A percentile compares a stretch with the other conserved stretches of the same genome.
Evolutionary conservation across 2,329 filamentous ascomycete species (phyloP).

Genomic region (Parascedosporium putredinis): DNA sequence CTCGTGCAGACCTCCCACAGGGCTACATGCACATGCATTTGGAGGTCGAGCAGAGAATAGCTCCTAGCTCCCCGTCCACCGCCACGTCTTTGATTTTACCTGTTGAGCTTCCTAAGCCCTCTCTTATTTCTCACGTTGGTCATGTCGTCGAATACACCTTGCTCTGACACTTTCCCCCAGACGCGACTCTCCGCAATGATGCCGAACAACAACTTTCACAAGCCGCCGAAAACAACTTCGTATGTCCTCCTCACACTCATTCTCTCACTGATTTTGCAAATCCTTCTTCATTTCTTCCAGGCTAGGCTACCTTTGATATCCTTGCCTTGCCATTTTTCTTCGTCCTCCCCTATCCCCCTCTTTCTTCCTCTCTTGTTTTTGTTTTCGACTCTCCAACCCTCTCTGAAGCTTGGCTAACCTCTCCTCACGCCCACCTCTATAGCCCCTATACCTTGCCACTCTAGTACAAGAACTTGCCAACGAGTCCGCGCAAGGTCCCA

Average conservation of each 20-base stretch:
- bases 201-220: slow-evolving; percentile 91
- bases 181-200: slow-evolving; percentile 78
- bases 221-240: slow-evolving; percentile 91
- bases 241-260: slow-evolving; percentile 37
- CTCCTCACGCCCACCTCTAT: slow-evolving; percentile 21
- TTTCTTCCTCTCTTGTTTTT: slow-evolving; percentile 2
- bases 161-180: slow-evolving; percentile 29
- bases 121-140: background rate
- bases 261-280: too few species aligned
- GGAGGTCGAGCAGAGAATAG: slow-evolving; percentile 2
- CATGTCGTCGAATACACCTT: slow-evolving; percentile 19
- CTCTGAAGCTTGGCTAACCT: background rate
- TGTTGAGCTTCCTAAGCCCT: too few species aligned
- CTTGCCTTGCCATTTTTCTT: slow-evolving; percentile 13
- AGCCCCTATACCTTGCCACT: slow-evolving; percentile 88
- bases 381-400: too few species aligned
- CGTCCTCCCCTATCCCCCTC: slow-evolving; percentile 6
- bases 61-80: too few species aligned
- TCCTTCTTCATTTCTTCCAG: too few species aligned
- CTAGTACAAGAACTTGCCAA: slow-evolving; percentile 92
- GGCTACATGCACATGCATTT: slow-evolving; percentile 5
- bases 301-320: background rate
- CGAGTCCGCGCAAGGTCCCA: slow-evolving; percentile 69
- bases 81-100: too few species aligned
- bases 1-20: background rate